Evolutionary conservation across 495 filamentous ascomycete species (phyloP).

Genomic region (Beverwykella pulmonaria): DNA sequence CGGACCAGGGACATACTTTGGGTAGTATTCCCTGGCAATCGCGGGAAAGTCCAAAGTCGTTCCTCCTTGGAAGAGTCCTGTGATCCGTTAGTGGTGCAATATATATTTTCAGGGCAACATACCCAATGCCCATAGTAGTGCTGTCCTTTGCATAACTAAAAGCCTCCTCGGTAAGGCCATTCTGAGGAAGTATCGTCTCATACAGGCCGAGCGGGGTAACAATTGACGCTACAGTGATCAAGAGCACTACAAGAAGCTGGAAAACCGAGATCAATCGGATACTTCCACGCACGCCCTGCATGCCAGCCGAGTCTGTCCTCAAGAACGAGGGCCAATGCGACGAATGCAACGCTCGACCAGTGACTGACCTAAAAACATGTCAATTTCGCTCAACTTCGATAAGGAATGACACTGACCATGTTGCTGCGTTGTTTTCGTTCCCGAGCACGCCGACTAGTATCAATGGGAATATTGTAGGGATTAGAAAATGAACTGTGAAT

Average conservation of each 20-base stretch:
- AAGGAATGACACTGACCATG: constrained; percentile 11
- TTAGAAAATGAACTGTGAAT: not conserved
- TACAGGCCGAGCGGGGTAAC: constrained; percentile 47
- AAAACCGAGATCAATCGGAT: constrained; percentile 19
- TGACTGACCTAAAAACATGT: constrained; percentile 8
- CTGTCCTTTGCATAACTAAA: constrained; percentile 38
- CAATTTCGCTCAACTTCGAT: not conserved
- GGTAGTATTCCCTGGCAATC: not conserved
- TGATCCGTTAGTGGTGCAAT: not conserved
- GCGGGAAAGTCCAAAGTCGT: not conserved
- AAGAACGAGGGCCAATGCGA: constrained; percentile 42
- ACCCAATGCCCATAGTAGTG: constrained; percentile 2
- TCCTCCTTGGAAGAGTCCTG: constrained; percentile 11
- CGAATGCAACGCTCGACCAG: constrained; percentile 37
- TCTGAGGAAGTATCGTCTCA: constrained; percentile 24
- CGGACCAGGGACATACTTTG: constrained; percentile 26
- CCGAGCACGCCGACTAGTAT: constrained; percentile 8
- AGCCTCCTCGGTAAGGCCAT: not conserved
- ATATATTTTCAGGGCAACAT: not conserved
- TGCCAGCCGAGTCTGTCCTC: constrained; percentile 33
- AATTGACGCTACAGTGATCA: constrained; percentile 36
- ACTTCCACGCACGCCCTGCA: constrained; percentile 14
- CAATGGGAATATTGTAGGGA: not conserved
- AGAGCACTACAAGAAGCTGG: constrained; percentile 11
- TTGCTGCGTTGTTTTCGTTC: constrained; percentile 15